phyloP scores from a whole-genome alignment of 768 basidiomycete genomes.

The Trametes punicea region DNA sequence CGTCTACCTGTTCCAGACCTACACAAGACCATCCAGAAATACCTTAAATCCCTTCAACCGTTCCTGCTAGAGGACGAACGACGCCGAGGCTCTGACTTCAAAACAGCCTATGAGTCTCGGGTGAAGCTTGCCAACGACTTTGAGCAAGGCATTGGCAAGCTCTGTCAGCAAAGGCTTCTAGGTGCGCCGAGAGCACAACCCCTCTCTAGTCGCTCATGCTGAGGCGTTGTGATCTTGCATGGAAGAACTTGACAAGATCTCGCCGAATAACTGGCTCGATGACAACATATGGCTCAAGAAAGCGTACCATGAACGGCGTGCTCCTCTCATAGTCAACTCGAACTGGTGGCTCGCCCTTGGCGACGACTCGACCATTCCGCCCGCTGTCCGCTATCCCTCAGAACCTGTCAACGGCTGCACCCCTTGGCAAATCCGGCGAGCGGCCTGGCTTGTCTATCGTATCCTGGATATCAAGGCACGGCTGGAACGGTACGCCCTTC shows the following conservation, averaged over 20 bases:
- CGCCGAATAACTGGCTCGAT: slow-evolving; percentile 91
- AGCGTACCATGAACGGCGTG: slow-evolving; percentile 85
- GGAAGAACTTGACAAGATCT: slow-evolving; percentile 73
- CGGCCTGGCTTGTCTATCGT: slow-evolving; percentile 77
- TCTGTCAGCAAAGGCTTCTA: slow-evolving; percentile 69
- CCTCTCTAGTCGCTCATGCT: slow-evolving; percentile 9
- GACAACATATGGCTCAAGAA: slow-evolving; percentile 91
- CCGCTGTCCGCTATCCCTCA: slow-evolving; percentile 24
- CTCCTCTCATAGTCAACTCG: slow-evolving; percentile 82
- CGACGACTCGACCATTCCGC: slow-evolving; percentile 67
- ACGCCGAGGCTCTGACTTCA: slow-evolving; percentile 50
- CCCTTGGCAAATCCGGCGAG: slow-evolving; percentile 81
- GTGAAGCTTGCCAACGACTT: slow-evolving; percentile 66
- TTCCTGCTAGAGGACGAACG: slow-evolving; percentile 73
- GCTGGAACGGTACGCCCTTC: slow-evolving; percentile 52
- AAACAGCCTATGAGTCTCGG: slow-evolving; percentile 51
- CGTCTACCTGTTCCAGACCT: slow-evolving; percentile 84
- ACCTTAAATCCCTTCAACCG: slow-evolving; percentile 75
- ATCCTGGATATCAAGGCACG: slow-evolving; percentile 69
- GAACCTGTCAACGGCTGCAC: slow-evolving; percentile 41
- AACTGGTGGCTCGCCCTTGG: slow-evolving; percentile 95
- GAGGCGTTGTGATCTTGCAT: background rate
- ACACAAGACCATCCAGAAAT: slow-evolving; percentile 68
- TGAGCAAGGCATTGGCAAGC: slow-evolving; percentile 60
- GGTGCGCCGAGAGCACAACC: no score